Evolutionary conservation across 306 rosid species (phyloP).

Genomic region (Fragaria ananassa): DNA sequence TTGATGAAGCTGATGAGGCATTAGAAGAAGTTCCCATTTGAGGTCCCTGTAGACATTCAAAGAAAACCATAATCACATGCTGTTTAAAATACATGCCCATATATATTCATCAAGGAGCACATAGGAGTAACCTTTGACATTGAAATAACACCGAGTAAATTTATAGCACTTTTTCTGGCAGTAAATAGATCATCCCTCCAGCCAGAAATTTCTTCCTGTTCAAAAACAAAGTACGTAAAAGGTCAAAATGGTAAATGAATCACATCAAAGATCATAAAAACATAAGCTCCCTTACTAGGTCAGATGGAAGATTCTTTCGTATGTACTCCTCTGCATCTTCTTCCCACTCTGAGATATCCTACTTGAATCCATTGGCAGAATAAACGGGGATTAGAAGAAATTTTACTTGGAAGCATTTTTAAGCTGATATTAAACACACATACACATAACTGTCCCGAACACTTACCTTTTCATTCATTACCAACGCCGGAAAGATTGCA

Average conservation of each 20-base stretch:
- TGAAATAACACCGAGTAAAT: constrained; percentile 81
- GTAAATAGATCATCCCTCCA: constrained; percentile 92
- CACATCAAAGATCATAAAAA: constrained; percentile 4
- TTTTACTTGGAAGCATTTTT: neutral
- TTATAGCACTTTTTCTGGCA: constrained; percentile 83
- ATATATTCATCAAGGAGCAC: constrained; percentile 9
- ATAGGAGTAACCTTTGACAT: constrained; percentile 61
- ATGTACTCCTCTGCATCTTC: constrained; percentile 88
- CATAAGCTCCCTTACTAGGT: constrained; percentile 53
- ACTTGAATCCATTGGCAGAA: constrained; percentile 28
- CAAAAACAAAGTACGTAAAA: constrained; percentile 20
- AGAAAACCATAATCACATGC: constrained; percentile 21
- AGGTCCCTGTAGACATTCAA: constrained; percentile 62
- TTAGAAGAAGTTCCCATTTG: constrained; percentile 38
- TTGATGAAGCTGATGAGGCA: constrained; percentile 49
- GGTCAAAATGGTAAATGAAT: constrained; percentile 15
- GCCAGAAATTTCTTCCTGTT: constrained; percentile 76
- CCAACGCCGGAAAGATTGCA: constrained; percentile 76
- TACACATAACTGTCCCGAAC: constrained; percentile 7
- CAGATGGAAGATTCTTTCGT: constrained; percentile 86
- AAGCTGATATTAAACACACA: neutral
- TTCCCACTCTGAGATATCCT: constrained; percentile 90
- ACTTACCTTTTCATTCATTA: constrained; percentile 78
- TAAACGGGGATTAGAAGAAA: constrained; percentile 9
- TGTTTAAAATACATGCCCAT: constrained; percentile 21